A percentile compares a stretch with the other conserved stretches of the same genome.
Conservation (phyloP, 1,284 basidiomycete species). For the Austropuccinia psidii region DNA sequence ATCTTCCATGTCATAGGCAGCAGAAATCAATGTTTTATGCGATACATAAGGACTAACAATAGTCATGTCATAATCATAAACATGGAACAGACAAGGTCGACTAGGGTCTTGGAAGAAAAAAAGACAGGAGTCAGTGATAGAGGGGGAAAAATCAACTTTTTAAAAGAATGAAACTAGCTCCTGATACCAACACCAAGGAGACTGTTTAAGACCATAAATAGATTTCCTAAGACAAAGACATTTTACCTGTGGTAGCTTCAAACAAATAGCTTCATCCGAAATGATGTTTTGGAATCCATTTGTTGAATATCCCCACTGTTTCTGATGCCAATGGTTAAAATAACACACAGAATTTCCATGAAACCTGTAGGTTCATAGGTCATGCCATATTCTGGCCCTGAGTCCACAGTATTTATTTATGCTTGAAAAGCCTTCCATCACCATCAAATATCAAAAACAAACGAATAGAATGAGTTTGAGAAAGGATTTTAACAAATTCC, state of each 20-base stretch:
- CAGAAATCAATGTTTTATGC: neutral
- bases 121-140: neutral
- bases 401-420: neutral
- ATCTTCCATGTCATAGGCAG: neutral
- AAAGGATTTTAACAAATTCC: neutral
- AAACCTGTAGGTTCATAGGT: neutral
- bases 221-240: neutral
- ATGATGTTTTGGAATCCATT: neutral
- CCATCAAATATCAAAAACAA: slow-evolving; percentile 1
- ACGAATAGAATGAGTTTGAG: neutral
- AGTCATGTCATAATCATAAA: neutral
- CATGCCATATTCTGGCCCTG: neutral
- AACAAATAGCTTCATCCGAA: neutral
- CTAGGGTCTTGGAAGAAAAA: neutral
- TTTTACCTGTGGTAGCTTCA: neutral
- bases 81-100: neutral
- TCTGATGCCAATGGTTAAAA: neutral
- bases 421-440: neutral
- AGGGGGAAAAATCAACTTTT: neutral
- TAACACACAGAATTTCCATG: neutral
- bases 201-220: slow-evolving; percentile 16
- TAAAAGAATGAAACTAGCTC: neutral
- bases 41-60: neutral
- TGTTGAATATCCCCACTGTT: neutral
- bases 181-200: neutral